Conservation (phyloP, 75 land plant species). For the Cupressus sempervirens region DNA sequence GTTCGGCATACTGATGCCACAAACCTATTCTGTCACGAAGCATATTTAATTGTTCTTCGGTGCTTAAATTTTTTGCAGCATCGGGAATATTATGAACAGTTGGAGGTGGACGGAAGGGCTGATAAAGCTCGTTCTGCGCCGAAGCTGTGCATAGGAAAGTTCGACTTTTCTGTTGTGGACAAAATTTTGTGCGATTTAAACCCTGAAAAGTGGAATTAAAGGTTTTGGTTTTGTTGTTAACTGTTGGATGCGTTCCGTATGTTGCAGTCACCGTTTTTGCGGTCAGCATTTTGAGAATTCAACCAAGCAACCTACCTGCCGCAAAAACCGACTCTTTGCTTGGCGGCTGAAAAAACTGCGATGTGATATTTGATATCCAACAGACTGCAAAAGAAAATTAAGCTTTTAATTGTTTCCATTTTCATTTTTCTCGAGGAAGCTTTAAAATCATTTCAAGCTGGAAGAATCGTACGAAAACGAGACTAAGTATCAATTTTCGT, state of each 20-base stretch:
- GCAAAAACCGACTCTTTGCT: not conserved
- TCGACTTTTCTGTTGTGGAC: not conserved
- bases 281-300: not conserved
- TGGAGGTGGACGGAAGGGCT: slow-evolving; percentile 85
- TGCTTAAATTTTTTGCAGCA: slow-evolving; percentile 33
- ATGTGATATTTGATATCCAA: not conserved
- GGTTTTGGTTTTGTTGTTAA: not conserved
- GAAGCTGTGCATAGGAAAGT: slow-evolving; percentile 9
- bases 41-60: slow-evolving; percentile 49
- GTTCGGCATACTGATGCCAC: slow-evolving; percentile 83
- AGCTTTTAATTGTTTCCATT: not conserved
- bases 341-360: not conserved
- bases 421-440: not conserved
- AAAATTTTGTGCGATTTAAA: not conserved
- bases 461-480: not conserved
- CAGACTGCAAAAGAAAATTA: not conserved
- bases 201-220: not conserved
- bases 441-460: not conserved
- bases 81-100: slow-evolving; percentile 29
- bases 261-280: not conserved
- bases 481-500: not conserved
- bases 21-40: slow-evolving; percentile 77
- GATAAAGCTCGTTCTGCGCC: slow-evolving; percentile 50
- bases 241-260: not conserved
- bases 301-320: not conserved